Base-by-base conservation (phyloP, 1,139 yeast genomes). In the Petasospora rhodanensis region DNA sequence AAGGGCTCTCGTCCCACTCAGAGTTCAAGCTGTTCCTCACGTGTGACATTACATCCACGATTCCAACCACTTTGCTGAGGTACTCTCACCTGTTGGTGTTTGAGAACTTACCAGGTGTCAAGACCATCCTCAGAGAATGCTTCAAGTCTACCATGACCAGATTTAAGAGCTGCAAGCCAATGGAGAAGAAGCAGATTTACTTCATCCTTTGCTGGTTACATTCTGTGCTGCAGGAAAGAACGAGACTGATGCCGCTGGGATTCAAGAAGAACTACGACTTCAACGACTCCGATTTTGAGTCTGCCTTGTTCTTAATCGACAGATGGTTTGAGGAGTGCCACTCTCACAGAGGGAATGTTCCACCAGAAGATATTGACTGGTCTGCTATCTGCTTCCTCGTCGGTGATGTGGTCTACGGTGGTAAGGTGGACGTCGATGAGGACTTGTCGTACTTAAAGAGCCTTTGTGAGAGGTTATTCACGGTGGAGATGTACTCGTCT, bases 151-250 rank as follows among this genome's bases (percentile, higher is more conserved):
- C 64, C 13, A 41, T 57, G 4, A 13, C 11, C n/a, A 37, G 48
- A 5, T 46, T 47, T 9, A 34, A 45, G 6, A 35, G 58, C 1
- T 34, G 48, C 1, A 37, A 45, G 2, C 76, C 79, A 0, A 55
- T 61, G 3, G 79, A 76, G 40, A 59, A 68, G 27, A 57, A 58
- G 10, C 70, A 74, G 32, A 49, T 81, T 3, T 66, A 62, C 40
- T 73, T 80, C 48, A 53, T 81, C 18, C 51, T 82, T 10, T 64
- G 75, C 0, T 85, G 95, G 95, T 70, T 70, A 42, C 94, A 85
- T 54, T 67, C 82, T 1, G 48, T 79, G 2, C 48, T 85, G 4
- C 66, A 68, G 27, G 86, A 79, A 40, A 59, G 85, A 34, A 56
- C 72, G 27, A 65, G 80, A 28, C 80, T 68, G 44, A 67, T 67